Percentiles rank a stretch among this genome's conserved stretches.
phyloP scores from a whole-genome alignment of 768 basidiomycete species.

The Kwoniella pini region DNA sequence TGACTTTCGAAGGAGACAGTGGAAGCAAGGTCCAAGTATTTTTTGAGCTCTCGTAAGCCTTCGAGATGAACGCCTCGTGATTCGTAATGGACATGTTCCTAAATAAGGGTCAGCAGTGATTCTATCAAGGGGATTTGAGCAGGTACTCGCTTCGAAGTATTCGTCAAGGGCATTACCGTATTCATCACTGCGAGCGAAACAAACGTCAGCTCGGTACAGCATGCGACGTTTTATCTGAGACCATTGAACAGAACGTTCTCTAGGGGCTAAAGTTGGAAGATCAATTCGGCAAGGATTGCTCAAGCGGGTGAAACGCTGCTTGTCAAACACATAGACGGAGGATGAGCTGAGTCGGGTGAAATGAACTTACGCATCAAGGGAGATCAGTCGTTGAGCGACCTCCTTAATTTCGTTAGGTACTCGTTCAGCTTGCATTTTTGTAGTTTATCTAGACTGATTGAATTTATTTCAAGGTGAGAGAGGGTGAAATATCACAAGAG shows the following conservation, averaged over 20 bases:
- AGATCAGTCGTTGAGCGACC: conserved; percentile 31
- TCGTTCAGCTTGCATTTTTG: conserved; percentile 28
- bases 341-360: neutral
- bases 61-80: conserved; percentile 19
- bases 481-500: neutral
- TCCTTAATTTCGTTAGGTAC: conserved; percentile 17
- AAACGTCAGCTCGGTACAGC: neutral
- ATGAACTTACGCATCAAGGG: conserved; percentile 39
- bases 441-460: neutral
- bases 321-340: neutral
- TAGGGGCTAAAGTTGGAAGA: too few species aligned
- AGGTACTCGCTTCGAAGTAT: conserved; percentile 41
- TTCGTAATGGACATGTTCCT: conserved; percentile 28
- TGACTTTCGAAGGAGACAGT: conserved; percentile 16
- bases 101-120: too few species aligned
- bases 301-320: too few species aligned
- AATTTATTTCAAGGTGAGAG: neutral
- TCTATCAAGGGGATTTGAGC: too few species aligned
- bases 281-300: too few species aligned
- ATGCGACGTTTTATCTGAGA: too few species aligned
- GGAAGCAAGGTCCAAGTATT: conserved; percentile 15
- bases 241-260: too few species aligned
- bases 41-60: conserved; percentile 32
- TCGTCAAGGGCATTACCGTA: conserved; percentile 34
- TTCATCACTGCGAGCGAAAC: conserved; percentile 25